These are phyloP conservation scores for Ambrosia hybrid DNA, from an alignment of 140 eudicot species.

Conservation along the genomic window DNA sequence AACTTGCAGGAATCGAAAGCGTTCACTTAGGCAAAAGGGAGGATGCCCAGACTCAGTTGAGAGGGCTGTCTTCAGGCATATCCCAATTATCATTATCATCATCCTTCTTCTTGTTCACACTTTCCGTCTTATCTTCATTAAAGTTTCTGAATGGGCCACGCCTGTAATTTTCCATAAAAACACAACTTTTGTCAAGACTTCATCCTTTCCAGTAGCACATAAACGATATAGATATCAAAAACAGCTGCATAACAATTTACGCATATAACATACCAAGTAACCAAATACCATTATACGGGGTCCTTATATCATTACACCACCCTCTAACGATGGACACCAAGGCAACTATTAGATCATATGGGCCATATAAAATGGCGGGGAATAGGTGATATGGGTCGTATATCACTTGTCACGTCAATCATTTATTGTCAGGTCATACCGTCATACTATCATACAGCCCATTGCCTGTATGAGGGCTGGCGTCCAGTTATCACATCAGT, in stretches of 20 bases:
- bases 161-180: constrained; percentile 29
- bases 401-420: no score
- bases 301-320: no score
- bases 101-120: constrained; percentile 43
- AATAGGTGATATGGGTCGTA: no score
- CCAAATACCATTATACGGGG: no score
- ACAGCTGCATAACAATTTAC: not conserved
- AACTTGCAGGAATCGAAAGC: constrained; percentile 17
- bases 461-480: no score
- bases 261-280: not conserved
- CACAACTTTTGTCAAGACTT: constrained; percentile 7
- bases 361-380: no score
- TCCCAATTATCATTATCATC: constrained; percentile 87
- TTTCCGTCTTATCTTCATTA: constrained; percentile 42
- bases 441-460: no score
- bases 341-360: no score
- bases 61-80: constrained; percentile 52
- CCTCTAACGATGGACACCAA: no score
- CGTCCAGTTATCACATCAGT: no score
- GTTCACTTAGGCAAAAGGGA: constrained; percentile 18
- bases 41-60: constrained; percentile 23
- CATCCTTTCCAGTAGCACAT: not conserved
- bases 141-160: constrained; percentile 49
- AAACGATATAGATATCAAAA: not conserved
- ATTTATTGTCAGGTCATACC: no score